These are phyloP conservation scores for Phialophora tarda DNA, from an alignment of 2,329 filamentous ascomycete genomes.

Conservation along the genomic window DNA sequence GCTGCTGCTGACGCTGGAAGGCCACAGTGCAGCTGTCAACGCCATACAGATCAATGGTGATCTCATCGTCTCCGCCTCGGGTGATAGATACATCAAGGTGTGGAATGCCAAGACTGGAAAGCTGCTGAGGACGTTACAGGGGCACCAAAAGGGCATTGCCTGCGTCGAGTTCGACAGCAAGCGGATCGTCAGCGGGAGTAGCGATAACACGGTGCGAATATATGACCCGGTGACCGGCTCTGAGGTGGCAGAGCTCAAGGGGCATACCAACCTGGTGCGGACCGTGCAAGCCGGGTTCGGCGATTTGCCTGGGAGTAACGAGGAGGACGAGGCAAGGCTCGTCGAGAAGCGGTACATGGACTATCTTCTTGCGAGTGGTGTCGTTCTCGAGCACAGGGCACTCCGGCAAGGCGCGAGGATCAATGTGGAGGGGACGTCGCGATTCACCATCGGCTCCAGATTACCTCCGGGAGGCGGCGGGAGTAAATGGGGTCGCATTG, in stretches of 20 bases:
- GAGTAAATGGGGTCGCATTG: constrained; percentile 88
- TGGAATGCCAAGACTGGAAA: constrained; percentile 86
- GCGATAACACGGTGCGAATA: constrained; percentile 93
- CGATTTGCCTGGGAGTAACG: constrained; percentile 78
- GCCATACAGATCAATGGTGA: constrained; percentile 87
- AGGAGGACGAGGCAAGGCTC: constrained; percentile 75
- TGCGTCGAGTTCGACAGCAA: constrained; percentile 96
- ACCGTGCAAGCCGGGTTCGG: constrained; percentile 96
- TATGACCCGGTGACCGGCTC: constrained; percentile 86
- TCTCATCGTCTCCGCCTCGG: constrained; percentile 92
- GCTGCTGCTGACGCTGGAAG: constrained; percentile 77
- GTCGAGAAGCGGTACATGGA: constrained; percentile 74
- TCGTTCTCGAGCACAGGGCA: constrained; percentile 43
- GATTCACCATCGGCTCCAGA: constrained; percentile 74
- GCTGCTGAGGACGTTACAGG: constrained; percentile 77
- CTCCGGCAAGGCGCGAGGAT: constrained; percentile 55
- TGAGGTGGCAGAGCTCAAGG: constrained; percentile 84
- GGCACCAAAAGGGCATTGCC: constrained; percentile 93
- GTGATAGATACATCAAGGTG: constrained; percentile 89
- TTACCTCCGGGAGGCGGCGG: constrained; percentile 90
- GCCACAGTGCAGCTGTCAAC: constrained; percentile 91
- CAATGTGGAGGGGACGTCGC: constrained; percentile 61
- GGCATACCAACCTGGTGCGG: constrained; percentile 83
- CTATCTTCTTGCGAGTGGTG: constrained; percentile 58
- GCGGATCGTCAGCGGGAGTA: constrained; percentile 92